phyloP scores from a whole-genome alignment of 1,139 yeast genomes.

The Kurtzmaniella quercitrusa region DNA sequence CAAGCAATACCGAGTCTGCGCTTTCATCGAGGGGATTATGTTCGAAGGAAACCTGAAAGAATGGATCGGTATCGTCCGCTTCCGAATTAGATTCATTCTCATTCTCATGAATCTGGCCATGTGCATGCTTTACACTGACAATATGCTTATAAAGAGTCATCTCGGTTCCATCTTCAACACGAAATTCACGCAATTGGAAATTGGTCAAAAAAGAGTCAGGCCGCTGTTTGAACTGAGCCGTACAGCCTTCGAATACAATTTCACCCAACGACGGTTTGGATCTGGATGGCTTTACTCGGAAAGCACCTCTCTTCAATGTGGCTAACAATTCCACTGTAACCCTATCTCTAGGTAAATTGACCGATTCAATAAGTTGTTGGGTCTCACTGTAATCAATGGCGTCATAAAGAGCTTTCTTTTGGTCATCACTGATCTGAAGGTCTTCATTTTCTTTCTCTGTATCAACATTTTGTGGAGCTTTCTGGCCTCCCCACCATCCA shows the following conservation, averaged over 20 bases:
- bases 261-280: constrained; percentile 57
- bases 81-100: not conserved
- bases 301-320: constrained; percentile 71
- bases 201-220: constrained; percentile 73
- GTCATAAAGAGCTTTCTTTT: constrained; percentile 79
- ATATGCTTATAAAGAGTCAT: constrained; percentile 74
- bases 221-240: constrained; percentile 68
- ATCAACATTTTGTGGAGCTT: constrained; percentile 11
- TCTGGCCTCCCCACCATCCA: constrained; percentile 15
- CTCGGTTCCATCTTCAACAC: constrained; percentile 83
- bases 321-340: constrained; percentile 65
- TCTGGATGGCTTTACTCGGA: constrained; percentile 50
- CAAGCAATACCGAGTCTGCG: constrained; percentile 75
- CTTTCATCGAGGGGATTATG: constrained; percentile 77
- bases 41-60: constrained; percentile 81
- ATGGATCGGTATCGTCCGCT: constrained; percentile 44
- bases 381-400: constrained; percentile 90
- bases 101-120: constrained; percentile 23
- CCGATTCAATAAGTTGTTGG: constrained; percentile 45
- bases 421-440: constrained; percentile 56
- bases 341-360: constrained; percentile 72
- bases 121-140: constrained; percentile 75
- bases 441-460: constrained; percentile 26
- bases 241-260: constrained; percentile 78
- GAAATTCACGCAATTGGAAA: constrained; percentile 74